phyloP scores from a whole-genome alignment of 2,329 filamentous ascomycete genomes.

The Macroventuria anomochaeta region DNA sequence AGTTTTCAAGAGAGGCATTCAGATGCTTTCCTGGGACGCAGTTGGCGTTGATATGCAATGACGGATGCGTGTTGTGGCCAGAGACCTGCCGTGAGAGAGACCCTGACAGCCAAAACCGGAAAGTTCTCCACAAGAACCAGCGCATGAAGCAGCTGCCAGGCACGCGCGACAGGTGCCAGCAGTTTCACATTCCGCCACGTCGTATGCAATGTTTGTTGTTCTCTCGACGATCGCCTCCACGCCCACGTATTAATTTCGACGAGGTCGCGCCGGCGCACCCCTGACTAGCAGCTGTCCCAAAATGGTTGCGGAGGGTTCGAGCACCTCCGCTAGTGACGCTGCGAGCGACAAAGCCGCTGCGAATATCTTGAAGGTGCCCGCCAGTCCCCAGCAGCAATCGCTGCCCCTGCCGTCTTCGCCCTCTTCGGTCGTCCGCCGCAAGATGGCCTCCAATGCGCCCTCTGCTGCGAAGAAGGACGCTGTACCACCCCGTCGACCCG shows the following conservation, averaged over 20 bases:
- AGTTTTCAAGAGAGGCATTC: neutral
- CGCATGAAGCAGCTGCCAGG: slow-evolving; percentile 1
- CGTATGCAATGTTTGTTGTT: slow-evolving; percentile 5
- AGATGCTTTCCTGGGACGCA: neutral
- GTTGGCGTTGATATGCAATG: neutral
- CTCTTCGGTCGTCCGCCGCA: slow-evolving; percentile 40
- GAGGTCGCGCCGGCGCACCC: slow-evolving; percentile 6
- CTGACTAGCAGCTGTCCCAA: slow-evolving; percentile 7
- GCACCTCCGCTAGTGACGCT: slow-evolving; percentile 13
- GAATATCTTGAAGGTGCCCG: neutral
- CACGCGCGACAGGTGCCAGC: slow-evolving; percentile 6
- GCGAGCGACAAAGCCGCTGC: neutral
- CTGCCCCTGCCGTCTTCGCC: slow-evolving; percentile 35
- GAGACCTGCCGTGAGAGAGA: neutral
- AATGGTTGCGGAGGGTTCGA: slow-evolving; percentile 15
- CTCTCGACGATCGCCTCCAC: neutral
- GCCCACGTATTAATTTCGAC: neutral
- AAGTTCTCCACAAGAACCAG: slow-evolving; percentile 2
- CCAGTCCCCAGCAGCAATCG: slow-evolving; percentile 5
- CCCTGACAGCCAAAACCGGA: slow-evolving; percentile 10
- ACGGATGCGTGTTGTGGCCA: neutral
- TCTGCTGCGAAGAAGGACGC: slow-evolving; percentile 39
- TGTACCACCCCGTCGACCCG: slow-evolving; percentile 35
- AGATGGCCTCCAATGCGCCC: slow-evolving; percentile 43
- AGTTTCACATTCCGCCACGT: neutral